phyloP scores from a whole-genome alignment of 1,139 yeast genomes.

The Sugiyamaella castrensis region DNA sequence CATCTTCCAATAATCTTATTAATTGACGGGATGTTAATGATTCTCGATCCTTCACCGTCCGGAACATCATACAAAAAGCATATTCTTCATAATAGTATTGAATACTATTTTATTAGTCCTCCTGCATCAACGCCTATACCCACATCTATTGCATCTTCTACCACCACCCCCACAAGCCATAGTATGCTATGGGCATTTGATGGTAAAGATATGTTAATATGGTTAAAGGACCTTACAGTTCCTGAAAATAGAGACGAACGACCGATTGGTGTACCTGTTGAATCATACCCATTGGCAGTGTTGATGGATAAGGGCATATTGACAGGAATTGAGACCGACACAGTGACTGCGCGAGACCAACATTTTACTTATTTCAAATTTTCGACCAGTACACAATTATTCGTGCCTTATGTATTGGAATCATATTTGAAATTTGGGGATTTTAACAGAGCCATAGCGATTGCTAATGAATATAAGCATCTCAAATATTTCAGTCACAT shows the following conservation, averaged over 20 bases:
- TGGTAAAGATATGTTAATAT: slow-evolving; percentile 39
- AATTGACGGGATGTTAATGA: slow-evolving; percentile 37
- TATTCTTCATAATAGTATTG: slow-evolving; percentile 31
- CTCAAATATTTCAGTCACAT: slow-evolving; percentile 49
- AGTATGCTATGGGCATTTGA: slow-evolving; percentile 42
- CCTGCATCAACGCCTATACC: slow-evolving; percentile 13
- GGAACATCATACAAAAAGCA: slow-evolving; percentile 20
- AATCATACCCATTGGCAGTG: slow-evolving; percentile 42
- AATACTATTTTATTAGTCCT: slow-evolving; percentile 28
- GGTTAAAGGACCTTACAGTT: slow-evolving; percentile 26
- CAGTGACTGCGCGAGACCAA: slow-evolving; percentile 36
- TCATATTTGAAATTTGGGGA: slow-evolving; percentile 30
- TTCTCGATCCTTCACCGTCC: slow-evolving; percentile 25
- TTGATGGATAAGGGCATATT: slow-evolving; percentile 41
- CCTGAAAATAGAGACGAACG: slow-evolving; percentile 2
- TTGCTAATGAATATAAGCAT: slow-evolving; percentile 42
- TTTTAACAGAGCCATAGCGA: slow-evolving; percentile 31
- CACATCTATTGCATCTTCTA: not conserved
- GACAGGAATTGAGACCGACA: slow-evolving; percentile 41
- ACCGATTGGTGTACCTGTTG: slow-evolving; percentile 30
- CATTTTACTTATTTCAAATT: slow-evolving; percentile 37
- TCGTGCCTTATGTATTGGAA: slow-evolving; percentile 38
- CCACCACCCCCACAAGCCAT: slow-evolving; percentile 17
- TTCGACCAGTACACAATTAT: slow-evolving; percentile 38
- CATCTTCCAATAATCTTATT: slow-evolving; percentile 29